Evolutionary conservation across 495 filamentous ascomycete genomes (phyloP).

Genomic region (Penicillium roqueforti): DNA sequence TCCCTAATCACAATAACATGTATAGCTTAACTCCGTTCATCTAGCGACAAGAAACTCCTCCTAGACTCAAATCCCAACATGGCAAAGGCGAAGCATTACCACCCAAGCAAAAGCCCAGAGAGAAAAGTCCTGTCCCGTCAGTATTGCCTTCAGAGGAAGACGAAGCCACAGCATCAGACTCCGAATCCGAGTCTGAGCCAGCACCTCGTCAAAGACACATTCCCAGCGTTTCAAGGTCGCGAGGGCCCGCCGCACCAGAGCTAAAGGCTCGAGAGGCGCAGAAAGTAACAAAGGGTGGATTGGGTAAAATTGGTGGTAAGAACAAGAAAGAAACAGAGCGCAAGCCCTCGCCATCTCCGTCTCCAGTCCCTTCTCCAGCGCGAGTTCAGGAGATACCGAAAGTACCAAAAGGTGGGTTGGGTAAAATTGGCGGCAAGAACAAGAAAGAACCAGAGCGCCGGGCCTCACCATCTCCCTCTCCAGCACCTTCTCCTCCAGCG

Average conservation of each 20-base stretch:
- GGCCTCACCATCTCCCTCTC: background rate
- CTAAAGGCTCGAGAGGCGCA: slow-evolving; percentile 3
- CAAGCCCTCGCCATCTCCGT: background rate
- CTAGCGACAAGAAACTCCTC: slow-evolving; percentile 40
- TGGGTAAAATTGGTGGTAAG: slow-evolving; percentile 10
- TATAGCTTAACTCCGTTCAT: slow-evolving; percentile 4
- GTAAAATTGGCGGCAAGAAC: slow-evolving; percentile 6
- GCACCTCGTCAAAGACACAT: slow-evolving; percentile 4
- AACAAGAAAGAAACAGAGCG: background rate
- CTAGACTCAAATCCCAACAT: slow-evolving; percentile 22
- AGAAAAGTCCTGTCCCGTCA: slow-evolving; percentile 5
- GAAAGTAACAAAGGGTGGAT: slow-evolving; percentile 20
- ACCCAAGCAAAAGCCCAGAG: background rate
- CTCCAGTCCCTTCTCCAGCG: background rate
- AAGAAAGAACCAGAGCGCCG: background rate
- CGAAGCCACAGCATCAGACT: slow-evolving; percentile 21
- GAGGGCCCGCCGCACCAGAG: background rate
- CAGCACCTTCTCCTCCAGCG: background rate
- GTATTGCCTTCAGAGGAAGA: slow-evolving; percentile 1
- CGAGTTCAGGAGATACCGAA: slow-evolving; percentile 10
- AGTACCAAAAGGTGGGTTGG: slow-evolving; percentile 25
- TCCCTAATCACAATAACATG: background rate
- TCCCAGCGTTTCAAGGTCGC: slow-evolving; percentile 4
- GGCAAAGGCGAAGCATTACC: background rate
- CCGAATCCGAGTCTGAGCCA: slow-evolving; percentile 14